Evolutionary conservation across 768 basidiomycete species (phyloP).

Genomic region (Astraeus odoratus): DNA sequence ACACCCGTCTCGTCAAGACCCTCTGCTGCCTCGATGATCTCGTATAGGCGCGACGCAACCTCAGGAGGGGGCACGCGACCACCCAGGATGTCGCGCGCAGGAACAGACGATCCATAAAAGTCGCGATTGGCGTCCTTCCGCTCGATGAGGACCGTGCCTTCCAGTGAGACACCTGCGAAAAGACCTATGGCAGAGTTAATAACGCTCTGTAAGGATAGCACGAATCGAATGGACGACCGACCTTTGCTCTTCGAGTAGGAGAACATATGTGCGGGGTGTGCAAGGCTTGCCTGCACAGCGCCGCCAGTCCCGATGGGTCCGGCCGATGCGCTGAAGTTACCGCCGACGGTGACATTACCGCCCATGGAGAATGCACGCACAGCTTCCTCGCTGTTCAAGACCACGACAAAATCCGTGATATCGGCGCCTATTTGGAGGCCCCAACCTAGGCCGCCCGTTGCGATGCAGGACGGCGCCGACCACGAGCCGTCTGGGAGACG

Average conservation of each 20-base stretch:
- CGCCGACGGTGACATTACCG: slow-evolving; percentile 94
- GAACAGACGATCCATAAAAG: slow-evolving; percentile 89
- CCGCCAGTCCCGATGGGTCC: slow-evolving; percentile 95
- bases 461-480: slow-evolving; percentile 96
- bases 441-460: slow-evolving; percentile 91
- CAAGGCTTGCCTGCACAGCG: slow-evolving; percentile 77
- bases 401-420: slow-evolving; percentile 92
- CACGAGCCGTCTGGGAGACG: slow-evolving; percentile 92
- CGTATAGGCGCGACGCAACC: slow-evolving; percentile 86
- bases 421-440: slow-evolving; percentile 95
- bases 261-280: slow-evolving; percentile 96
- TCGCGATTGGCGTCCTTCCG: slow-evolving; percentile 94
- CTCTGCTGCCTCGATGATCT: slow-evolving; percentile 94
- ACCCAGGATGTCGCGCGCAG: slow-evolving; percentile 84
- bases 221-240: too few species aligned
- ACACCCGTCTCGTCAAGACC: slow-evolving; percentile 82
- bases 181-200: too few species aligned
- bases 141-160: slow-evolving; percentile 92
- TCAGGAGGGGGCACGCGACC: slow-evolving; percentile 97
- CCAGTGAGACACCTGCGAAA: slow-evolving; percentile 90
- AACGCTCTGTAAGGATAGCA: too few species aligned
- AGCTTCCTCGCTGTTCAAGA: slow-evolving; percentile 94
- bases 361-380: slow-evolving; percentile 93
- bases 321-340: slow-evolving; percentile 76
- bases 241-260: slow-evolving; percentile 95